phyloP scores from a whole-genome alignment of 2,329 filamentous ascomycete genomes.

The Nectriaceae sp. region DNA sequence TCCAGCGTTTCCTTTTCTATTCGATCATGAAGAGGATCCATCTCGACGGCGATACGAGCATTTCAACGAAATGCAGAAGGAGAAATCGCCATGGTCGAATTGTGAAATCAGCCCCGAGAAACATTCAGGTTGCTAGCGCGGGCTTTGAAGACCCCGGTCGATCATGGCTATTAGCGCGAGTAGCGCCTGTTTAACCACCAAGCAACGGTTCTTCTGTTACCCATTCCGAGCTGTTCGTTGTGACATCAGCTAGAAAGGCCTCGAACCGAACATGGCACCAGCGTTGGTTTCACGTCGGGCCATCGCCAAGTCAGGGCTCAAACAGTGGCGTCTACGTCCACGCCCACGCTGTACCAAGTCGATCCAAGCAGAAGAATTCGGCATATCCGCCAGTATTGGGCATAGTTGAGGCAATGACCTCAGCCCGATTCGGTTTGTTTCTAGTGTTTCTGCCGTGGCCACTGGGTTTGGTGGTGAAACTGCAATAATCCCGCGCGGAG shows the following conservation, averaged over 20 bases:
- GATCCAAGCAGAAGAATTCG: neutral
- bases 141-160: conserved; percentile 4
- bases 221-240: conserved; percentile 16
- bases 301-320: conserved; percentile 11
- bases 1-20: conserved; percentile 25
- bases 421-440: conserved; percentile 7
- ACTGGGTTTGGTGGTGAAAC: conserved; percentile 14
- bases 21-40: conserved; percentile 26
- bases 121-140: conserved; percentile 20
- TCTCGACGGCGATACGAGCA: conserved; percentile 2
- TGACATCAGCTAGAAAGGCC: conserved; percentile 21
- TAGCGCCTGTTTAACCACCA: conserved; percentile 20
- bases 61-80: neutral
- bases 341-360: neutral
- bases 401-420: conserved; percentile 7
- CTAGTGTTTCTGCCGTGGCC: conserved; percentile 16
- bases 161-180: conserved; percentile 23
- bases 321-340: conserved; percentile 20
- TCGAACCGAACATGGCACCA: conserved; percentile 20
- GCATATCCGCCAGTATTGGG: neutral
- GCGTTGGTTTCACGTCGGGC: neutral
- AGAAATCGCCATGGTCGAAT: neutral
- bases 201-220: neutral
- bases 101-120: conserved; percentile 9
- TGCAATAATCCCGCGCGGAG: neutral